Evolutionary conservation across 139 green algal species (phyloP).

Genomic region (Pleodorina starrii): DNA sequence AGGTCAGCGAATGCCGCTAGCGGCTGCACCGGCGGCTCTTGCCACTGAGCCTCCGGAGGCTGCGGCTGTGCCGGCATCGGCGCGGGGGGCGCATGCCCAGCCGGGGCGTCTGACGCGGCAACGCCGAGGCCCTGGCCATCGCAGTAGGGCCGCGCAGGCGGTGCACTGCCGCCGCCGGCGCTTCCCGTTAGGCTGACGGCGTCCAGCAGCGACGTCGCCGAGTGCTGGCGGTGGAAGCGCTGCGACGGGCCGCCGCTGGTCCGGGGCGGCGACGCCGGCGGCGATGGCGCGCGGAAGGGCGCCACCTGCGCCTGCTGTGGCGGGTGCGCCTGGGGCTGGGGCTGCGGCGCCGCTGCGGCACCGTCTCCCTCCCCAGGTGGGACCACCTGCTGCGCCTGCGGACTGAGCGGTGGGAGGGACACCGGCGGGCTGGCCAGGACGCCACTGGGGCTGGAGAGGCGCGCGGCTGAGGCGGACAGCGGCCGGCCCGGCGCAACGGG

Average conservation of each 20-base stretch:
- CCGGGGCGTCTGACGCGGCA: not conserved
- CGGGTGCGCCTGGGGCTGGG: not conserved
- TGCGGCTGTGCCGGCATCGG: not conserved
- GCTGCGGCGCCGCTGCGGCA: not conserved
- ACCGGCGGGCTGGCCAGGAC: not conserved
- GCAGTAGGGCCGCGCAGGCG: not conserved
- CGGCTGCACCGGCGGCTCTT: too few species aligned
- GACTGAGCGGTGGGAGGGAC: not conserved
- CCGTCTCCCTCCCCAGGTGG: not conserved
- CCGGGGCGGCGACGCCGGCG: conserved; percentile 12
- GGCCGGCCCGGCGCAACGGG: not conserved
- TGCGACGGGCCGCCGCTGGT: not conserved
- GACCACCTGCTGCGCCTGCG: not conserved
- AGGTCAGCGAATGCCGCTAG: too few species aligned
- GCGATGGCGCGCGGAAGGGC: conserved; percentile 26
- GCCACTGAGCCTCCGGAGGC: too few species aligned
- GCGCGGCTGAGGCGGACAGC: not conserved
- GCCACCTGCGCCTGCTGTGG: not conserved
- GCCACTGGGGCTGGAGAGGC: not conserved
- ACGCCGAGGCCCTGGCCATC: not conserved
- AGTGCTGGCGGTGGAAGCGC: conserved; percentile 33
- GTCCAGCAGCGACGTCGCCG: not conserved
- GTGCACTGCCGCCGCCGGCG: not conserved
- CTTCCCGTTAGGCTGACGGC: too few species aligned
- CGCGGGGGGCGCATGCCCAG: too few species aligned